phyloP scores from a whole-genome alignment of 495 filamentous ascomycete genomes.

The Lophiostoma macrostomum region DNA sequence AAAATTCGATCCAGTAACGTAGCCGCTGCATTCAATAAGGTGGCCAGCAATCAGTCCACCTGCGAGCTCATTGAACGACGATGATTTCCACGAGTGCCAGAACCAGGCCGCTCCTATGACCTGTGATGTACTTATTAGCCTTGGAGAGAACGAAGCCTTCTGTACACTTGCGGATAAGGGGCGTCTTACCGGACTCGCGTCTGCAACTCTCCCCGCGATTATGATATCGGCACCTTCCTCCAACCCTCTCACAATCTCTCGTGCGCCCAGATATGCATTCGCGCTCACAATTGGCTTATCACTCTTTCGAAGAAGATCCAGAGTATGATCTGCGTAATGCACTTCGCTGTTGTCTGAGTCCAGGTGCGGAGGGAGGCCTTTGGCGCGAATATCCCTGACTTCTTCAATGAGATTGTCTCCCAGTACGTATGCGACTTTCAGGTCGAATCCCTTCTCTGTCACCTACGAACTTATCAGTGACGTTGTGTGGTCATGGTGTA shows the following conservation, averaged over 20 bases:
- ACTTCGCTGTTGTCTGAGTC: slow-evolving; percentile 38
- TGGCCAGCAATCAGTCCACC: slow-evolving; percentile 56
- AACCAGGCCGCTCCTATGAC: slow-evolving; percentile 30
- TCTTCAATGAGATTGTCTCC: slow-evolving; percentile 24
- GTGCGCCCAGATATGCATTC: slow-evolving; percentile 36
- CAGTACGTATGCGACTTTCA: slow-evolving; percentile 26
- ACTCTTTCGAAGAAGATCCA: slow-evolving; percentile 31
- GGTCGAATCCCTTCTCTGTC: slow-evolving; percentile 8
- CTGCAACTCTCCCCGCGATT: slow-evolving; percentile 26
- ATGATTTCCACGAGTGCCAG: slow-evolving; percentile 21
- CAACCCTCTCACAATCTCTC: slow-evolving; percentile 35
- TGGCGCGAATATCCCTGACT: slow-evolving; percentile 22
- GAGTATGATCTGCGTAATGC: slow-evolving; percentile 31
- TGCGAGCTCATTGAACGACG: slow-evolving; percentile 49
- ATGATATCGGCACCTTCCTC: slow-evolving; percentile 51
- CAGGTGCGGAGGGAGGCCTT: slow-evolving; percentile 40
- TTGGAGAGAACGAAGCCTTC: too few relatives aligned
- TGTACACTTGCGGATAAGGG: too few relatives aligned
- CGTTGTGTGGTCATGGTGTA: too few relatives aligned
- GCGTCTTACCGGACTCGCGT: slow-evolving; percentile 29
- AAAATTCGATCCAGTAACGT: slow-evolving; percentile 55
- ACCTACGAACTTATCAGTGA: slow-evolving; percentile 22
- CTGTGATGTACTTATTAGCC: background rate
- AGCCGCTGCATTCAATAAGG: slow-evolving; percentile 57
- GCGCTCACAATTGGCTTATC: slow-evolving; percentile 34